Percentiles rank a stretch among this genome's conserved stretches.
Conservation (phyloP, 2,329 filamentous ascomycete species). For the Myriosclerotinia duriaeana region DNA sequence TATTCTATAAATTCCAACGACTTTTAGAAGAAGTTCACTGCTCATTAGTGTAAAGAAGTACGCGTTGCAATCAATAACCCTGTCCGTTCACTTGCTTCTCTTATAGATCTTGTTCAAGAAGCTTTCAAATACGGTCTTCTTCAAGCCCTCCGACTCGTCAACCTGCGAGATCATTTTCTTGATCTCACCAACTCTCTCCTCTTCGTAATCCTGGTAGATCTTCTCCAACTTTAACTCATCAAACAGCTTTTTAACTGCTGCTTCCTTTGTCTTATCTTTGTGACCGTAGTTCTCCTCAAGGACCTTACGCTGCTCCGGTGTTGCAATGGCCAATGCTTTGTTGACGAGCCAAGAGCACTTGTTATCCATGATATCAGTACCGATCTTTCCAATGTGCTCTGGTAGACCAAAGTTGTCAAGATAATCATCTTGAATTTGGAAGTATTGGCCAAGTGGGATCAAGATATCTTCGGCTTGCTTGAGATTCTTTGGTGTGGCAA, state of each 20-base stretch:
- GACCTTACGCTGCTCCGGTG: slow-evolving; percentile 79
- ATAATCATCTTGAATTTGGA: slow-evolving; percentile 98
- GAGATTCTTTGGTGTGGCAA: slow-evolving; percentile 85
- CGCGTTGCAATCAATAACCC: neutral
- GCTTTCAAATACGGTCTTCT: slow-evolving; percentile 83
- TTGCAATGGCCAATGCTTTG: slow-evolving; percentile 79
- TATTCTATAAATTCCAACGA: slow-evolving; percentile 4
- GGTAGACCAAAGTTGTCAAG: slow-evolving; percentile 96
- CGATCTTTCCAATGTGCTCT: slow-evolving; percentile 93
- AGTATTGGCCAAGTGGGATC: slow-evolving; percentile 97
- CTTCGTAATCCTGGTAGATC: slow-evolving; percentile 85
- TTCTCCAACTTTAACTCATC: slow-evolving; percentile 81
- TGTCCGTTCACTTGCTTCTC: slow-evolving; percentile 75
- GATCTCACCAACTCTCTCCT: slow-evolving; percentile 79
- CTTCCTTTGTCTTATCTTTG: slow-evolving; percentile 82
- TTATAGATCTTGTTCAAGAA: slow-evolving; percentile 99
- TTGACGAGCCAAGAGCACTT: slow-evolving; percentile 99
- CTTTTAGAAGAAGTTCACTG: slow-evolving; percentile 4
- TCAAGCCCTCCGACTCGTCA: slow-evolving; percentile 84
- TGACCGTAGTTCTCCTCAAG: slow-evolving; percentile 92
- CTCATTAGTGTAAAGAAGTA: slow-evolving; percentile 9
- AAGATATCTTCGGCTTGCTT: slow-evolving; percentile 87
- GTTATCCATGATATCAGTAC: slow-evolving; percentile 98
- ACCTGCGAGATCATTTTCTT: slow-evolving; percentile 71
- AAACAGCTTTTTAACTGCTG: slow-evolving; percentile 83